Evolutionary conservation across 176 grass and related monocot species (phyloP), one percentile per base, ranked within the genome.

Genomic region (Aegilops bicornis): DNA sequence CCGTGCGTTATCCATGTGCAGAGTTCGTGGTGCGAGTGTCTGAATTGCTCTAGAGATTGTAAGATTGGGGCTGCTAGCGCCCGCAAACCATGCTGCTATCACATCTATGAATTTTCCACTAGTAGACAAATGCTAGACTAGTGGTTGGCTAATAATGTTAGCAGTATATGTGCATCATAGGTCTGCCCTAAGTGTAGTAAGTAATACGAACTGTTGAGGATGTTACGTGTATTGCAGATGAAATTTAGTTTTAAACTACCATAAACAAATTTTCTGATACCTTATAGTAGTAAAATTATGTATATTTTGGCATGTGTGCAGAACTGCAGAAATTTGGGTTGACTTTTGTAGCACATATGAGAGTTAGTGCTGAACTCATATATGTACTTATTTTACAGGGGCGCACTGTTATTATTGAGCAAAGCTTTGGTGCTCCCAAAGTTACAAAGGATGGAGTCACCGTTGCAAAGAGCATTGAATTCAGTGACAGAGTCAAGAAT

Each of bases 401-500:
- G 20, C 93, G 93, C 24, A 91, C 77, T 87, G 93, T 95, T 60
- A 81, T 95, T 30, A 79, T 92, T 16, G 93, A 92, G 90, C 93
- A 95, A 95, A 95, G 93, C 82, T 95, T 79, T 89, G 93, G 93
- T 73, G 88, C 93, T 67, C 93, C 93, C 30, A 95, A 95, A 87
- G 88, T 95, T 54, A 95, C 93, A 35, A 95, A 95, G 75, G 93
- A 92, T 61, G 93, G 93, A 78, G 93, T 95, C 20, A 95, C 90
- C 7, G 93, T 95, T 82, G 93, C 93, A 7, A 95, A 92, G 85
- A 95, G 90, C 86, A 95, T 95, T 52, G 93, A 95, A 30, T 95
- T 92, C 73, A 87, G 92, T 76, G 91, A 95, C 79, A 87, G 86
- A 79, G 84, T 92, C 20, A 95, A 95, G 78, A 95, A 95, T 69